phyloP scores from a whole-genome alignment of 169 alveolate species.

The Perkinsus chesapeaki region DNA sequence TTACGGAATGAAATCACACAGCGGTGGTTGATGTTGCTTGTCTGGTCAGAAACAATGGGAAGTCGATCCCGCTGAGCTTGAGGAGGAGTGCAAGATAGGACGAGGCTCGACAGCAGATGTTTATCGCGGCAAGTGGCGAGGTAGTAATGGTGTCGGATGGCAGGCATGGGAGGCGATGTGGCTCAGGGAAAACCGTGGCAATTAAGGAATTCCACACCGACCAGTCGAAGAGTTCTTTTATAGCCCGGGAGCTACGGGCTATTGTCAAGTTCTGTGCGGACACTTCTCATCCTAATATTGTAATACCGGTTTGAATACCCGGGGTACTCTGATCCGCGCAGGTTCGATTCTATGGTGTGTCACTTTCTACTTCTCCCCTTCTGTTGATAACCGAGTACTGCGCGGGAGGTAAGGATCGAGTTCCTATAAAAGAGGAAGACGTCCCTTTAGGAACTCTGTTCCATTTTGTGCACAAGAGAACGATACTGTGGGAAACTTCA shows the following conservation, averaged over 20 bases:
- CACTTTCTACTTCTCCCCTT: not conserved
- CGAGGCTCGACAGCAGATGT: not conserved
- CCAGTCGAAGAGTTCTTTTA: not conserved
- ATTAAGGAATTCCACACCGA: not conserved
- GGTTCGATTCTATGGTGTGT: not conserved
- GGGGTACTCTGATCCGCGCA: not conserved
- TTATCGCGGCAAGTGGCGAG: not conserved
- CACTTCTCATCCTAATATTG: not conserved
- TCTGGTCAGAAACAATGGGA: not conserved
- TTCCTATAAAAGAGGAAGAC: not conserved
- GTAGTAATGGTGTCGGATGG: not conserved
- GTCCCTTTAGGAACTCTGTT: constrained; percentile 23
- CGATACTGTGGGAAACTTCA: constrained; percentile 13
- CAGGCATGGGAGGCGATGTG: not conserved
- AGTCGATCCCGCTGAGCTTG: not conserved
- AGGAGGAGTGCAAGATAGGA: not conserved
- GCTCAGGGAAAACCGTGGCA: not conserved
- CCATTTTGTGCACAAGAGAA: constrained; percentile 48
- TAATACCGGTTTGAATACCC: not conserved
- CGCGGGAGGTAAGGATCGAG: constrained; percentile 38
- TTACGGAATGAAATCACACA: no score
- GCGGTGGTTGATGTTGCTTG: no score
- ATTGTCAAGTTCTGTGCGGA: not conserved
- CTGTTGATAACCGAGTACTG: constrained; percentile 42
- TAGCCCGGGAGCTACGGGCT: not conserved